Base-by-base conservation (phyloP, 495 filamentous ascomycete genomes). In the Venustampulla echinocandica region DNA sequence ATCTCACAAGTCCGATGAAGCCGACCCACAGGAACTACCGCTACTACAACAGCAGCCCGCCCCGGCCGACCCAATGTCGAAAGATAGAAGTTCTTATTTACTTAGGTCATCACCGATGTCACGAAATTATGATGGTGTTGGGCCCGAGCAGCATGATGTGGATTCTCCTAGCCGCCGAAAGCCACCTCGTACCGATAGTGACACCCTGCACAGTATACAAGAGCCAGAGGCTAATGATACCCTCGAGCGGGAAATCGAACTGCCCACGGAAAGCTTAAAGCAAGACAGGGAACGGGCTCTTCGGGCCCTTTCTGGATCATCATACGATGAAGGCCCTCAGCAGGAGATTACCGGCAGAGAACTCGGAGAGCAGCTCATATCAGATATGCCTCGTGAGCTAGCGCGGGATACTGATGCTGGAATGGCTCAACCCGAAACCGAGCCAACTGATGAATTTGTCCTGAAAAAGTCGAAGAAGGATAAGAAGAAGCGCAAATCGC, bases 81-180 rank as follows among this genome's bases (percentile, higher is more conserved):
- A 61, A 46, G 60, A 56, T 36, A 50, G 54, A 46, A 66, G 51
- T 48, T 61, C 53, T 10, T 63, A 56, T 54, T 42, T 58, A 3
- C 51, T 51, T 20, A 53, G 60, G 37, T 63, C 64, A 17, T 55
- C 61, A 14, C 59, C 68, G 17, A 54, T 59, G 30, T 49, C 61
- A n/a, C n/a, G n/a, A 11, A 54, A 39, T 18, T 44, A 49, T 19
- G 54, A 55, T 3, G 48, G 60, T 52, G 32, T 40, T 15, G 44
- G 58, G 23, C 39, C 52, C 34, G 36, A 43, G 20, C 50, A 28
- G 19, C 32, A 10, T 2, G 39, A 45, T 19, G 7, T 37, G 2
- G 43, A 42, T 4, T 54, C 50, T 4, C 46, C 54, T 44, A 23
- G 23, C 4, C 41, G 38, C 15, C 28, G 35, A 32, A 38, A 33